Evolutionary conservation across 2,329 filamentous ascomycete genomes (phyloP).

Genomic region (Diaporthe velutina): DNA sequence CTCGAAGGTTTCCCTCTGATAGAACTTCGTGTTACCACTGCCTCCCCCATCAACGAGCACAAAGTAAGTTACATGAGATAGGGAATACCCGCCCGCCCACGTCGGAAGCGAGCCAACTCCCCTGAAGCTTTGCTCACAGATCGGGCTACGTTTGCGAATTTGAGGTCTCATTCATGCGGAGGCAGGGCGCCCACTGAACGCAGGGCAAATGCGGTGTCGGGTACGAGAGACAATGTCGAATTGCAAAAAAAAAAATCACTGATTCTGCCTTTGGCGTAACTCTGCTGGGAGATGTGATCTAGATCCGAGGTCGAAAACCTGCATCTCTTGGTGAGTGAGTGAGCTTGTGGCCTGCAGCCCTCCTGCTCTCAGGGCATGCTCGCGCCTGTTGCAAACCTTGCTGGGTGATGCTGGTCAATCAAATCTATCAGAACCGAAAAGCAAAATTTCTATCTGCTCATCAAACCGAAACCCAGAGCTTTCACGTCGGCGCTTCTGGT

Average conservation of each 20-base stretch:
- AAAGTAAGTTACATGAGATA: conserved; percentile 21
- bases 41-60: background rate
- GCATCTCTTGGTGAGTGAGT: conserved; percentile 18
- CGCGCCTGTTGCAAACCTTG: conserved; percentile 29
- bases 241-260: conserved; percentile 2
- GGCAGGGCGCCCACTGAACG: conserved; percentile 21
- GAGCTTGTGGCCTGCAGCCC: background rate
- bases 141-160: conserved; percentile 28
- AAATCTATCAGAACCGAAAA: conserved; percentile 37
- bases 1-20: conserved; percentile 11
- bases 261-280: conserved; percentile 8
- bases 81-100: background rate
- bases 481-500: conserved; percentile 16
- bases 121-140: conserved; percentile 28
- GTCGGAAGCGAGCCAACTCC: conserved; percentile 6
- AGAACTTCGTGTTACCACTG: conserved; percentile 9
- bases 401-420: conserved; percentile 40
- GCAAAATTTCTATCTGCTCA: conserved; percentile 34
- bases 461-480: conserved; percentile 27
- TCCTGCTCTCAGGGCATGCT: background rate
- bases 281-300: conserved; percentile 11
- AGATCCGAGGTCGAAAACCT: conserved; percentile 21
- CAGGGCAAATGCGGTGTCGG: conserved; percentile 2
- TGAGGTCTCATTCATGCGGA: conserved; percentile 31
- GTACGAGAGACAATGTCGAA: conserved; percentile 16